These are phyloP conservation scores for Usnea hakonensis DNA, from an alignment of 495 filamentous ascomycete genomes.

Conservation along the genomic window DNA sequence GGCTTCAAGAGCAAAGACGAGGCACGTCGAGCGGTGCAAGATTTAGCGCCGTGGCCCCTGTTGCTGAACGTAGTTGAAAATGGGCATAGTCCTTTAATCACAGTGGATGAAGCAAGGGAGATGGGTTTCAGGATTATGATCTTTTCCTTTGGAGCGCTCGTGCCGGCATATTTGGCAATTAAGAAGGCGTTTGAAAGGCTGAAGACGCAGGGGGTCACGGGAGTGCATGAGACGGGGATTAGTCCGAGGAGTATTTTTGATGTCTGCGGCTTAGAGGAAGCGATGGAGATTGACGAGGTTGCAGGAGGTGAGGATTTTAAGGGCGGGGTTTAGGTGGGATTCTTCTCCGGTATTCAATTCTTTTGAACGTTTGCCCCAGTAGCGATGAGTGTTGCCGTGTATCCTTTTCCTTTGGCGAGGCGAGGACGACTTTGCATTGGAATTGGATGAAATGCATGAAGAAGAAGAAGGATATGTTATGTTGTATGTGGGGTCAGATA, in stretches of 20 bases:
- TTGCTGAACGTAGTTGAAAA: constrained; percentile 59
- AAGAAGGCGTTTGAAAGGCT: constrained; percentile 38
- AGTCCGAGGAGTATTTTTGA: constrained; percentile 46
- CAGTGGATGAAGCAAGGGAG: constrained; percentile 46
- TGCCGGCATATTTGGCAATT: constrained; percentile 47
- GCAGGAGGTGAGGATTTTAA: constrained; percentile 46
- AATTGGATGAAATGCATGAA: too few relatives aligned
- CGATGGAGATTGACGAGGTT: constrained; percentile 48
- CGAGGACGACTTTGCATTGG: too few relatives aligned
- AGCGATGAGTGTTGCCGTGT: too few relatives aligned
- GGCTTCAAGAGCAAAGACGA: constrained; percentile 51
- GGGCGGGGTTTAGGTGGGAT: constrained; percentile 33
- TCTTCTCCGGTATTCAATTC: too few relatives aligned
- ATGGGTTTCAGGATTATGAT: constrained; percentile 61
- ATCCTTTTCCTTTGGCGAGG: too few relatives aligned
- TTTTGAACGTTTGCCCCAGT: too few relatives aligned
- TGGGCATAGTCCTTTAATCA: constrained; percentile 51
- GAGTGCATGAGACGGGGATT: constrained; percentile 37
- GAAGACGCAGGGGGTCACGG: constrained; percentile 42
- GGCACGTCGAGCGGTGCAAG: constrained; percentile 43
- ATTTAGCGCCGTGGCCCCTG: constrained; percentile 51
- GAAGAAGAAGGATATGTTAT: too few relatives aligned
- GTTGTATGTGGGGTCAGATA: too few relatives aligned
- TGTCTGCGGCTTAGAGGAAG: constrained; percentile 51
- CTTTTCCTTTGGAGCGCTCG: constrained; percentile 46